phyloP scores from a whole-genome alignment of 345 rosid genomes.

The Euphorbia pulcherrima region DNA sequence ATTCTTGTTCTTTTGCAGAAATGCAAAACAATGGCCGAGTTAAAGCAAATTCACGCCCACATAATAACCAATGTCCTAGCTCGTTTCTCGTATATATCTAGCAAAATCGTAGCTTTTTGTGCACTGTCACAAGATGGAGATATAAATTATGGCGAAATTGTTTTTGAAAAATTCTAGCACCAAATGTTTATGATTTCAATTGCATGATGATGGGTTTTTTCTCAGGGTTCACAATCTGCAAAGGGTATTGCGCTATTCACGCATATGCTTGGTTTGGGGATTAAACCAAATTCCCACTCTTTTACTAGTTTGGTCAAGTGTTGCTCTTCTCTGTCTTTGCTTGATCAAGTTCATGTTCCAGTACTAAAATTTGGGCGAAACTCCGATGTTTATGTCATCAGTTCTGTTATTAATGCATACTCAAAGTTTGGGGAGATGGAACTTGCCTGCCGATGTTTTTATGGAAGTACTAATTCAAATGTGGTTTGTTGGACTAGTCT shows the following conservation, averaged over 20 bases:
- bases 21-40: conserved; percentile 19
- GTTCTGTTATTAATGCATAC: conserved; percentile 25
- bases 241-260: conserved; percentile 23
- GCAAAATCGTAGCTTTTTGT: conserved; percentile 32
- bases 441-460: conserved; percentile 22
- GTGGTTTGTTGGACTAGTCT: conserved; percentile 35
- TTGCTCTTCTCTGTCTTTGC: conserved; percentile 17
- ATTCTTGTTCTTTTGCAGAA: conserved; percentile 21
- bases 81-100: conserved; percentile 23
- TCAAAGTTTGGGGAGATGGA: conserved; percentile 21
- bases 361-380: conserved; percentile 26
- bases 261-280: conserved; percentile 20
- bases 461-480: conserved; percentile 15
- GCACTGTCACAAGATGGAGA: conserved; percentile 21
- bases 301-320: conserved; percentile 26
- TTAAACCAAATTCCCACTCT: conserved; percentile 24
- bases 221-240: conserved; percentile 11
- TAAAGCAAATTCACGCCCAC: conserved; percentile 37
- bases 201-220: conserved; percentile 33
- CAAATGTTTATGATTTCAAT: conserved; percentile 25
- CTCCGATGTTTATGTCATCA: conserved; percentile 21
- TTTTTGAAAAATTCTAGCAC: conserved; percentile 28
- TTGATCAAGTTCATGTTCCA: conserved; percentile 23
- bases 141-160: conserved; percentile 16
- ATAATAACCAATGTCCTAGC: conserved; percentile 19